Percentiles rank a stretch among this genome's conserved stretches.
Evolutionary conservation across 2,329 filamentous ascomycete species (phyloP).

Genomic region (Xylaria digitata): DNA sequence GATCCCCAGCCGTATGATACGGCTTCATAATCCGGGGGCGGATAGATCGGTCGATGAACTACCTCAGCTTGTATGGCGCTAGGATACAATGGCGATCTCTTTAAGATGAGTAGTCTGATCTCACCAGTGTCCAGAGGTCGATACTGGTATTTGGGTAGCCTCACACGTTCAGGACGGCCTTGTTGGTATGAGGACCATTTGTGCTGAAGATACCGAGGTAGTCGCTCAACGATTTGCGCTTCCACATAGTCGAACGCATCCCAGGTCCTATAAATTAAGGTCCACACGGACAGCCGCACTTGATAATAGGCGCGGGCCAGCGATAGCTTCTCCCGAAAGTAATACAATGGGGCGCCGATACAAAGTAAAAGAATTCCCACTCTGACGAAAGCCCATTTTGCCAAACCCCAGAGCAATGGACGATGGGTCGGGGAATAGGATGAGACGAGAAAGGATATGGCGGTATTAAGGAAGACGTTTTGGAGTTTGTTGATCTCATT

Average conservation of each 20-base stretch:
- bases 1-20: slow-evolving; percentile 37
- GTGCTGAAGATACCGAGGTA: slow-evolving; percentile 31
- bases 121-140: slow-evolving; percentile 44
- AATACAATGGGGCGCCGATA: slow-evolving; percentile 19
- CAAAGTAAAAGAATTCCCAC: slow-evolving; percentile 19
- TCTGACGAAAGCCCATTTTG: slow-evolving; percentile 19
- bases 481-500: background rate
- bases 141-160: slow-evolving; percentile 26
- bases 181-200: slow-evolving; percentile 35
- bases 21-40: slow-evolving; percentile 33
- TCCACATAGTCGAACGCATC: slow-evolving; percentile 30
- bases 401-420: slow-evolving; percentile 11
- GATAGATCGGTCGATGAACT: slow-evolving; percentile 28
- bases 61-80: slow-evolving; percentile 28
- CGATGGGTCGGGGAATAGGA: slow-evolving; percentile 26
- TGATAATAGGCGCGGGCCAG: background rate
- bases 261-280: slow-evolving; percentile 3
- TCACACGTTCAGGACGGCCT: slow-evolving; percentile 14
- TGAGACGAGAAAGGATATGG: slow-evolving; percentile 12
- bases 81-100: slow-evolving; percentile 24
- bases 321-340: slow-evolving; percentile 7
- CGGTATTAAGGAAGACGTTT: slow-evolving; percentile 1
- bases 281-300: background rate
- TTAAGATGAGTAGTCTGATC: slow-evolving; percentile 42
- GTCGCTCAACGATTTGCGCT: slow-evolving; percentile 28